Evolutionary conservation across 2,329 filamentous ascomycete genomes (phyloP), one percentile per base, ranked within the genome.

Genomic region (Paraphaeosphaeria sporulosa): DNA sequence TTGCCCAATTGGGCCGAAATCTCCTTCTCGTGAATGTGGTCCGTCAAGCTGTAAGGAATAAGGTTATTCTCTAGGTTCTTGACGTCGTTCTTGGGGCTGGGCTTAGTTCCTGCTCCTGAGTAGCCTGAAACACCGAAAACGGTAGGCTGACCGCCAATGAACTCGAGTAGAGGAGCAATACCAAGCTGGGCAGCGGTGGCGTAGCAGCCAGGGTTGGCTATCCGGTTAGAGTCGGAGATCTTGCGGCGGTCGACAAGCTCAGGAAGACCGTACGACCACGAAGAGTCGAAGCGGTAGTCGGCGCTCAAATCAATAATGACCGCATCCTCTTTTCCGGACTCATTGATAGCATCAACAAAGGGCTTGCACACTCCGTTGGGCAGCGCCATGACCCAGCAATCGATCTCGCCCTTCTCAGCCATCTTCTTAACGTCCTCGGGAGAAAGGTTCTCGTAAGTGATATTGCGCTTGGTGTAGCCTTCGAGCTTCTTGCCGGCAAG

Each of bases 311-410:
- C 95, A 48, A 99, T 85, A 67, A 98, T 91, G 43, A 98, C 83
- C 69, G 91, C 93, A 63, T 86, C 86, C 71, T 81, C 76, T 53
- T 82, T 82, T 59, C 87, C 87, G 34, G 85, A 87, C 72, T 90
- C 86, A 69, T 94, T 87, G 55, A 98, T 87, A 8, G 94, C 94
- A 65, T 98, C 92, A 10, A 98, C 90, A 69, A 90, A 99, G 0
- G 95, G 94, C 81, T 93, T 91, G 87, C 93, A 97, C 52, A 97
- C 93, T 62, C 92, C 92, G 74, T 98, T 99, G 47, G 94, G 95
- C 32, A 98, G 87, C 38, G 95, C 95, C 92, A 98, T 95, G 47
- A 98, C 92, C 94, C 94, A 98, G 81, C 92, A 95, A 81, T 98
- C 94, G 52, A 98, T 89, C 71, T 94, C 87, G 54, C 91, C 91